phyloP scores from a whole-genome alignment of 192 early-diverging fungal species.

The Coemansia asiatica region DNA sequence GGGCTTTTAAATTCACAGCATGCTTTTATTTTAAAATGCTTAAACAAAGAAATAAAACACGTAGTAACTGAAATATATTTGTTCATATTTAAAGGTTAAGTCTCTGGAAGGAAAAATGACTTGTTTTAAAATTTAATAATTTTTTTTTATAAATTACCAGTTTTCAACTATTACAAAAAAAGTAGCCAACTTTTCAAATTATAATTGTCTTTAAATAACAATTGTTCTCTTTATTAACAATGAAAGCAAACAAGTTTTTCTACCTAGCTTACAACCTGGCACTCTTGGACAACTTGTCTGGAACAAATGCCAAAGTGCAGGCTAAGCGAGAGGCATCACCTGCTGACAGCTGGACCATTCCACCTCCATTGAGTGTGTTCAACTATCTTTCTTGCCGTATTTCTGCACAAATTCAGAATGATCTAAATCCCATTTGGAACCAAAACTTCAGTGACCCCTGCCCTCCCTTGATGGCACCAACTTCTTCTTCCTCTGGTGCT shows the following conservation, averaged over 20 bases:
- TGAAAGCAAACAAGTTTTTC: conserved; percentile 31
- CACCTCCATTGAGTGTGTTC: conserved; percentile 17
- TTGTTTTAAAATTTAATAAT: too few species aligned
- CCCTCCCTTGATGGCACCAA: background rate
- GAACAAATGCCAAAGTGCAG: background rate
- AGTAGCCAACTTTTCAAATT: background rate
- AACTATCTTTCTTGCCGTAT: conserved; percentile 22
- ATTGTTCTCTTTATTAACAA: background rate
- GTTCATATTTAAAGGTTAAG: background rate
- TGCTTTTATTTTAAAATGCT: too few species aligned
- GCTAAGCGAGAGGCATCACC: background rate
- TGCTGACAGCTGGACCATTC: conserved; percentile 6
- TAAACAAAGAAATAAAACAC: too few species aligned
- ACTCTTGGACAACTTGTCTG: conserved; percentile 15
- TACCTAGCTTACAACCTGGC: conserved; percentile 22
- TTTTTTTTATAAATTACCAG: too few species aligned
- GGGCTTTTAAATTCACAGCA: too few species aligned
- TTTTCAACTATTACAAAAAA: too few species aligned
- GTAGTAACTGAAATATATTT: background rate
- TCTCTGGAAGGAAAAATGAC: background rate
- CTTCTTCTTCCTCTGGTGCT: background rate
- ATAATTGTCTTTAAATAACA: background rate
- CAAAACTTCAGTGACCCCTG: background rate
- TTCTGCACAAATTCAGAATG: conserved; percentile 10
- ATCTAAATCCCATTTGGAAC: conserved; percentile 7